phyloP scores from a whole-genome alignment of 2,329 filamentous ascomycete genomes.

The Sporothrix inflata region DNA sequence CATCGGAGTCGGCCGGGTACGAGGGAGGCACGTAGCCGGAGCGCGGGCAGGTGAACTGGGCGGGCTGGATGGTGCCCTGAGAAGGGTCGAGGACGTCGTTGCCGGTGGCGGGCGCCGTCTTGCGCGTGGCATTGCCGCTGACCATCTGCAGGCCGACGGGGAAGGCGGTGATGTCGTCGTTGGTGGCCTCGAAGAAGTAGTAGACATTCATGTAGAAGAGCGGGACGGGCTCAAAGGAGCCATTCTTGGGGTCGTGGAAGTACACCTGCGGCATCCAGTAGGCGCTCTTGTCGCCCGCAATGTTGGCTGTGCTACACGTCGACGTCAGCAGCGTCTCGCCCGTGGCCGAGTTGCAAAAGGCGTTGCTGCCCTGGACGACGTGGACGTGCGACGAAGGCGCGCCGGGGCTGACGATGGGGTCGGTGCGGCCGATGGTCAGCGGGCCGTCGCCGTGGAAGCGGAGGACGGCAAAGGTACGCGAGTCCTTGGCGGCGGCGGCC shows the following conservation, averaged over 20 bases:
- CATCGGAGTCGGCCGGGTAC: constrained; percentile 60
- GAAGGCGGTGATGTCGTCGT: constrained; percentile 70
- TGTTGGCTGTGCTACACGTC: constrained; percentile 70
- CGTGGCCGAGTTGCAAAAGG: constrained; percentile 64
- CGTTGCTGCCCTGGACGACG: constrained; percentile 70
- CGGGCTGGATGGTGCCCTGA: constrained; percentile 55
- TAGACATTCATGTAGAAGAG: constrained; percentile 76
- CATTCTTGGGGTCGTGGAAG: constrained; percentile 65
- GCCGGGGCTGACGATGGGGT: constrained; percentile 71
- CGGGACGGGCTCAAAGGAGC: constrained; percentile 66
- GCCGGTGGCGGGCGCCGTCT: constrained; percentile 59
- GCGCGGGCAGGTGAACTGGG: constrained; percentile 65
- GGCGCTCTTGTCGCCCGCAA: constrained; percentile 70
- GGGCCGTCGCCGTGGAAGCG: constrained; percentile 69
- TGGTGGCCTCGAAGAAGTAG: constrained; percentile 70
- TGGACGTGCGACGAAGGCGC: constrained; percentile 65
- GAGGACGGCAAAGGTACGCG: constrained; percentile 67
- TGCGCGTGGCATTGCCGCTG: constrained; percentile 63
- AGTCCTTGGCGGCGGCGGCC: constrained; percentile 48
- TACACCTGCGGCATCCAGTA: constrained; percentile 79
- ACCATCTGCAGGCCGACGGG: constrained; percentile 73
- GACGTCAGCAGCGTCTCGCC: constrained; percentile 63
- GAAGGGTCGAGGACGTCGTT: constrained; percentile 55
- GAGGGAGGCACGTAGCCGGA: constrained; percentile 51
- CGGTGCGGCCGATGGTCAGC: constrained; percentile 62